phyloP scores from a whole-genome alignment of 2,329 filamentous ascomycete species.

The Mollisiaceae sp. region DNA sequence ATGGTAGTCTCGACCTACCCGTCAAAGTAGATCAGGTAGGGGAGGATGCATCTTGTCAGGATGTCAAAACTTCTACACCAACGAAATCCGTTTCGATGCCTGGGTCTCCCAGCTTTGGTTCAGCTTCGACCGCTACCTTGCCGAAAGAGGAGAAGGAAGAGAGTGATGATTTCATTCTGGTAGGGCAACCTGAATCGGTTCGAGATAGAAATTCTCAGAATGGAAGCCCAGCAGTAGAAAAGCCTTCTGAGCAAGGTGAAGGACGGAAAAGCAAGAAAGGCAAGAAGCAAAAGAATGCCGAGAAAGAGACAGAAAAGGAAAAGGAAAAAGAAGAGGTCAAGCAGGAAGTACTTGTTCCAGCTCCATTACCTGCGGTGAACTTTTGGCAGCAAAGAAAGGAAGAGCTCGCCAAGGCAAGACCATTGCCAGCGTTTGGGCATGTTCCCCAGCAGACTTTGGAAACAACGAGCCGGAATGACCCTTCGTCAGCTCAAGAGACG shows the following conservation, averaged over 20 bases:
- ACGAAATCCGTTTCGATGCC: slow-evolving; percentile 45
- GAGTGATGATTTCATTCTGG: slow-evolving; percentile 61
- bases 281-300: slow-evolving; percentile 41
- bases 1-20: slow-evolving; percentile 32
- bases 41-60: slow-evolving; percentile 28
- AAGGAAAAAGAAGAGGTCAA: slow-evolving; percentile 65
- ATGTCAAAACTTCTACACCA: slow-evolving; percentile 32
- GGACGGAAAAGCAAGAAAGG: slow-evolving; percentile 39
- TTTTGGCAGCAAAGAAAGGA: slow-evolving; percentile 84
- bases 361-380: slow-evolving; percentile 83
- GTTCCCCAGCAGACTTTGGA: slow-evolving; percentile 23
- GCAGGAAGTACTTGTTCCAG: slow-evolving; percentile 71
- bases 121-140: slow-evolving; percentile 54
- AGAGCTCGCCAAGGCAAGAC: slow-evolving; percentile 57
- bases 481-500: slow-evolving; percentile 23
- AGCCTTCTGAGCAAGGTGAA: slow-evolving; percentile 50
- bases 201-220: slow-evolving; percentile 70
- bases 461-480: slow-evolving; percentile 33
- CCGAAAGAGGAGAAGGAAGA: slow-evolving; percentile 50
- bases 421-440: slow-evolving; percentile 26
- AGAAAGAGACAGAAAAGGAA: slow-evolving; percentile 46
- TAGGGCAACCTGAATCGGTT: slow-evolving; percentile 65
- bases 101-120: slow-evolving; percentile 60
- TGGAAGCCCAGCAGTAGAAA: slow-evolving; percentile 69
- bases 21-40: slow-evolving; percentile 28